phyloP scores from a whole-genome alignment of 2,329 filamentous ascomycete species.

The Aspergillus persii region DNA sequence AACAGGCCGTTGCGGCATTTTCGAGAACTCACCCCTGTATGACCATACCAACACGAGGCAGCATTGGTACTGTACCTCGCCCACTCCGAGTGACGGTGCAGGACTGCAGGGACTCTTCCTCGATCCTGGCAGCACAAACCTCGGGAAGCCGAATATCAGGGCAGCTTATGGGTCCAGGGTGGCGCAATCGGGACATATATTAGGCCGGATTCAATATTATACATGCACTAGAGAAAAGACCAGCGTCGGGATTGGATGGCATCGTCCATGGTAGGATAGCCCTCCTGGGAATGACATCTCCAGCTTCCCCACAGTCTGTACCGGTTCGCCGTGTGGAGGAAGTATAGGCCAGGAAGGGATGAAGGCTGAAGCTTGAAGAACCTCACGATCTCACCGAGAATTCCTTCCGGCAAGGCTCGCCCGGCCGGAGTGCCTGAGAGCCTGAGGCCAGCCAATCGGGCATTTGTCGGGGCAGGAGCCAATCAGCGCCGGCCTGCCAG shows the following conservation, averaged over 20 bases:
- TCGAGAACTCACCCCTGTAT: not conserved
- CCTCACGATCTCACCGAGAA: not conserved
- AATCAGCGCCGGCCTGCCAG: constrained; percentile 18
- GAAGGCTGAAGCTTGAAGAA: too few species aligned
- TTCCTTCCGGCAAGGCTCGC: not conserved
- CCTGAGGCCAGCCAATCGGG: constrained; percentile 16
- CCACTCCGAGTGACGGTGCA: too few species aligned
- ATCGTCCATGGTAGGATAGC: not conserved
- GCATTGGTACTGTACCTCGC: not conserved
- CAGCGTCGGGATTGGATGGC: not conserved
- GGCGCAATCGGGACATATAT: not conserved
- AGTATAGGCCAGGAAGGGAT: too few species aligned
- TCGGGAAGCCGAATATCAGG: constrained; percentile 15
- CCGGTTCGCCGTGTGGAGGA: too few species aligned
- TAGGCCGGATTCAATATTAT: not conserved
- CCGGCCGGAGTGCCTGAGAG: not conserved
- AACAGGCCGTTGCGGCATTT: not conserved
- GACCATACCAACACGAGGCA: not conserved
- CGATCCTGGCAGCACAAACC: not conserved
- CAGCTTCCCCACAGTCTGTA: not conserved
- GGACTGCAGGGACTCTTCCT: not conserved
- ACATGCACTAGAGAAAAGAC: not conserved
- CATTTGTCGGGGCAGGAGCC: constrained; percentile 28
- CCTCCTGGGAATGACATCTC: not conserved
- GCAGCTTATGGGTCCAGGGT: not conserved